A percentile compares a stretch with the other conserved stretches of the same genome.
These are phyloP conservation scores for Globisporangium canariense DNA, from an alignment of 352 stramenopile genomes.

Conservation along the genomic window DNA sequence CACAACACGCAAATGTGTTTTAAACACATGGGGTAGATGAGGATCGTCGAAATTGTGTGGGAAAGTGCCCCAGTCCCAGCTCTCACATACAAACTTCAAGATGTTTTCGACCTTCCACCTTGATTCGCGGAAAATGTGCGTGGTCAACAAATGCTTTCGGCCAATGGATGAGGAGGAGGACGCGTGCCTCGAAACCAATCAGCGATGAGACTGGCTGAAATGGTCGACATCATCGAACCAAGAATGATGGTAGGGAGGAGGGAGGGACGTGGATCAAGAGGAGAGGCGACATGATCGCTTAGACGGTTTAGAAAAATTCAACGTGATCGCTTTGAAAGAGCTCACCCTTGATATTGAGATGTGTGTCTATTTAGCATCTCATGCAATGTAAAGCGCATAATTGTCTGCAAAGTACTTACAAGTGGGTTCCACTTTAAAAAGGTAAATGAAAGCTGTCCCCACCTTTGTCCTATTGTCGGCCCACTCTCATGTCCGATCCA, in stretches of 20 bases:
- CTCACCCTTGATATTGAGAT: not conserved
- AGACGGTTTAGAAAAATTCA: not conserved
- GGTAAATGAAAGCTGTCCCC: not conserved
- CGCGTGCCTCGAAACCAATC: constrained; percentile 23
- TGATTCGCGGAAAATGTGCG: constrained; percentile 7
- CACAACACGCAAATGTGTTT: not conserved
- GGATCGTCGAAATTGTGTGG: constrained; percentile 11
- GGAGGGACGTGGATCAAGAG: not conserved
- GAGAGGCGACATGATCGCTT: constrained; percentile 4
- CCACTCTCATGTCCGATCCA: not conserved
- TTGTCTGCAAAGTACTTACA: too few species aligned
- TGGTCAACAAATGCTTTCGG: constrained; percentile 7
- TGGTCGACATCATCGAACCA: not conserved
- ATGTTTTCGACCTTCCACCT: not conserved
- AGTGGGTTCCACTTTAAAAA: not conserved
- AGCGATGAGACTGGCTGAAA: not conserved
- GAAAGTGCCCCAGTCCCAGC: not conserved
- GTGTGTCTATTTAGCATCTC: not conserved
- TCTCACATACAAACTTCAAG: constrained; percentile 7
- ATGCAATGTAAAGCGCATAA: not conserved
- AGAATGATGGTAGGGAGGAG: constrained; percentile 8
- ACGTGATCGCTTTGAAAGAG: not conserved
- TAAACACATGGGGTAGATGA: not conserved
- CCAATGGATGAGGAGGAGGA: constrained; percentile 9
- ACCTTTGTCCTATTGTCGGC: not conserved